These are phyloP conservation scores for Aureobasidium pullulans DNA, from an alignment of 2,329 filamentous ascomycete genomes.

Conservation along the genomic window DNA sequence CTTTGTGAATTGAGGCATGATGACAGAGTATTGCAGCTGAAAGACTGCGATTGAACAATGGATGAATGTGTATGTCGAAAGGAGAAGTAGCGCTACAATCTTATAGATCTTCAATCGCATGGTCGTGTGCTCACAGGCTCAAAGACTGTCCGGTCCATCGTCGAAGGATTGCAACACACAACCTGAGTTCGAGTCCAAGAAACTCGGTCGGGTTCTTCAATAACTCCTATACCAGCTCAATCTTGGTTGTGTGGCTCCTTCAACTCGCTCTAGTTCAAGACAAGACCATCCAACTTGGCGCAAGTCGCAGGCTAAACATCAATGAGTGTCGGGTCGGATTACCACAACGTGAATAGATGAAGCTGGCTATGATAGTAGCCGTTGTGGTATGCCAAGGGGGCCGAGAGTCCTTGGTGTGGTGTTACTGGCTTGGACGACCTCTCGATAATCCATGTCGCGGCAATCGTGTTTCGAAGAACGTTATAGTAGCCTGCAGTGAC, in stretches of 20 bases:
- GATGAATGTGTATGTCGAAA: no score
- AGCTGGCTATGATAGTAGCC: background rate
- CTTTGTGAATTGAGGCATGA: background rate
- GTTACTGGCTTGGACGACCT: background rate
- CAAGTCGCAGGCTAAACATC: background rate
- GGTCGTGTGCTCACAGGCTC: background rate
- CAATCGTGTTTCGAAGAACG: background rate
- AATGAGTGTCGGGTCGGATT: background rate
- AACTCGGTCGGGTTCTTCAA: background rate
- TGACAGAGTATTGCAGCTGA: background rate
- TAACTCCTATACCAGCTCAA: background rate
- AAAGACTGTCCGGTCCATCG: background rate
- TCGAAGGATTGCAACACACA: background rate
- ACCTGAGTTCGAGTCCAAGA: conserved; percentile 1
- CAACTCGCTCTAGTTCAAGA: background rate
- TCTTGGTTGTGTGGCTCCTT: background rate
- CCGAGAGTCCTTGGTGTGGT: background rate
- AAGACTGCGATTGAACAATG: no score
- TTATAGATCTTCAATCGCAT: background rate
- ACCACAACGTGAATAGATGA: background rate
- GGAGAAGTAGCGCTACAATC: background rate
- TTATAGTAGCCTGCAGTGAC: background rate
- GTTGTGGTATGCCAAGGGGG: conserved; percentile 2
- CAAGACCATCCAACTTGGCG: background rate
- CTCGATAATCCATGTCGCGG: background rate